Evolutionary conservation across 352 stramenopile genomes (phyloP), one percentile per base, ranked within the genome.

Genomic region (Pythium dissimile): DNA sequence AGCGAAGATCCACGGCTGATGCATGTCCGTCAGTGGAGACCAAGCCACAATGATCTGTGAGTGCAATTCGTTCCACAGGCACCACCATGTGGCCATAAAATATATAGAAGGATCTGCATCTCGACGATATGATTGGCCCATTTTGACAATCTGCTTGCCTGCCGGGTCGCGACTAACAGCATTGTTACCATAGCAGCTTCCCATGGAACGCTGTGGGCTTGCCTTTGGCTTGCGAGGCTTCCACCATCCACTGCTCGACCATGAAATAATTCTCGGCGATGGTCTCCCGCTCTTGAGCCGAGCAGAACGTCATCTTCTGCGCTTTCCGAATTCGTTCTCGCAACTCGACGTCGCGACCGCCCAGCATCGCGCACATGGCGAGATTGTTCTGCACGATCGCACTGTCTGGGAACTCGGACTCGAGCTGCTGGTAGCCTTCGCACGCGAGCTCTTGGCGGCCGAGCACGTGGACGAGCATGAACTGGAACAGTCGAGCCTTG

Each of bases 401-500:
- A 7, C 35, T 61, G 11, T 63, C 9, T 3, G 58, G 64, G 20
- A 61, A 50, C 34, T 57, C 43, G 1, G 4, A 15, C 9, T 57
- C 26, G 34, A 67, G 49, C 24, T 46, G 28, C 18, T 54, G 39
- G 49, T 58, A 67, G 5, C 44, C 38, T 13, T 57, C 42, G 23
- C 64, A 71, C 16, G 58, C 53, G 23, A 35, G 13, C 5, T 71
- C 64, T 2, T 34, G 15, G 2, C 39, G 27, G 5, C 41, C 58
- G 13, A 71, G 52, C 11, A 64, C 9, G 21, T 58, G 37, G 2
- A 67, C 18, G 10, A 55, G 12, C 48, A 60, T 64, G 54, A 32
- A 54, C 16, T 58, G 64, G 20, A 56, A 55, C 15, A 67, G 41
- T 42, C 62, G 54, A 37, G 58, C 64, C 44, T 67, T 71, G 21